These are phyloP conservation scores for Termitomyces sp. DNA, from an alignment of 768 basidiomycete genomes.

Conservation along the genomic window DNA sequence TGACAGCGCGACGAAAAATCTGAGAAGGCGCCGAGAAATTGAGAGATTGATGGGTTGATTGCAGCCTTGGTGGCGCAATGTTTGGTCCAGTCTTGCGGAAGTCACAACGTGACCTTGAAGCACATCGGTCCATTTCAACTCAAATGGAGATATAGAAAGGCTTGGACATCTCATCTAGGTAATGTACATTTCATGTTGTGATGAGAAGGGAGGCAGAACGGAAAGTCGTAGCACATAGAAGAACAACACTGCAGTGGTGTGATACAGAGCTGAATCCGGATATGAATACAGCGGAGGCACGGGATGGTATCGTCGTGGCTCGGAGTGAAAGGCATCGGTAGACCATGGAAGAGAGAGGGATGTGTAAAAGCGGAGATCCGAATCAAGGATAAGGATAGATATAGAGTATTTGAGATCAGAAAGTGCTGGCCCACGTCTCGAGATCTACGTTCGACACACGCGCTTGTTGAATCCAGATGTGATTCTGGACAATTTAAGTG, in stretches of 20 bases:
- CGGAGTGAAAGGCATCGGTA: background rate
- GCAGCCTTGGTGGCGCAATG: background rate
- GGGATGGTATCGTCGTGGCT: background rate
- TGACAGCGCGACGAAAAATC: too few relatives aligned
- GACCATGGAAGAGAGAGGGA: background rate
- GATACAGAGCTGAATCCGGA: background rate
- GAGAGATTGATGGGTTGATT: background rate
- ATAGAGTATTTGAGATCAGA: conserved; percentile 27
- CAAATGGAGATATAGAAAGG: background rate
- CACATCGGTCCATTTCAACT: too few relatives aligned
- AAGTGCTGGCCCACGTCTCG: conserved; percentile 75
- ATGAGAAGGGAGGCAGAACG: background rate
- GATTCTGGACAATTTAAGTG: conserved; percentile 39
- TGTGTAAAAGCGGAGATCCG: background rate
- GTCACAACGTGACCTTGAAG: background rate
- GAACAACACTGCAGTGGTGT: background rate
- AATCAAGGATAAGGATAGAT: background rate
- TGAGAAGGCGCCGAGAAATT: background rate
- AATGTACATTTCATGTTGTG: background rate
- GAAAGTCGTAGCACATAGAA: background rate
- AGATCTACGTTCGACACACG: conserved; percentile 59
- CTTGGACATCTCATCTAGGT: background rate
- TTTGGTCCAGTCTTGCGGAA: background rate
- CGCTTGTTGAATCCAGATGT: conserved; percentile 68
- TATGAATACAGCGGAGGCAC: background rate